Conservation (phyloP, 768 basidiomycete species). For the Lepiota venenata region DNA sequence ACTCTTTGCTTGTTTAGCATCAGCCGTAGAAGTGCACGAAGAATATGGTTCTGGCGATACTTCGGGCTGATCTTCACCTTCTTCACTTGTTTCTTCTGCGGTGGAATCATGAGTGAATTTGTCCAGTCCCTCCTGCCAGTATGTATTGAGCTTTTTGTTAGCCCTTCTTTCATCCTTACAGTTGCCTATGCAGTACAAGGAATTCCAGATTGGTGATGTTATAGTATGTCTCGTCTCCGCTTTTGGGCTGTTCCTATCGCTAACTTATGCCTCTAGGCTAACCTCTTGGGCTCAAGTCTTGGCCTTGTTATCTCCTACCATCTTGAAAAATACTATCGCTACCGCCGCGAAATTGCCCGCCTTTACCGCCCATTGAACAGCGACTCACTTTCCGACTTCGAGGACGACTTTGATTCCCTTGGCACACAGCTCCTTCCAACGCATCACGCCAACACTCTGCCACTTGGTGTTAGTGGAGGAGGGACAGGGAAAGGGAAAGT, state of each 20-base stretch:
- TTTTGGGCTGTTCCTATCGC: slow-evolving; percentile 7
- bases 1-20: not conserved
- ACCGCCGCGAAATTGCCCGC: slow-evolving; percentile 76
- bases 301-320: slow-evolving; percentile 67
- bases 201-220: slow-evolving; percentile 72
- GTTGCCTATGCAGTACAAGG: slow-evolving; percentile 48
- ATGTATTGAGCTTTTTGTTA: slow-evolving; percentile 18
- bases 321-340: slow-evolving; percentile 73
- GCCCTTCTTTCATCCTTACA: not conserved
- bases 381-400: slow-evolving; percentile 48
- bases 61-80: slow-evolving; percentile 64
- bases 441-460: not conserved
- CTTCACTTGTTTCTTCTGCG: slow-evolving; percentile 73
- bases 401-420: slow-evolving; percentile 35
- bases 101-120: slow-evolving; percentile 78
- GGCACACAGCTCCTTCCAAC: slow-evolving; percentile 12
- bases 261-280: slow-evolving; percentile 51
- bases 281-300: slow-evolving; percentile 66
- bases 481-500: not conserved
- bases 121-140: slow-evolving; percentile 78
- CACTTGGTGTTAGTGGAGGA: not conserved
- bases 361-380: slow-evolving; percentile 71
- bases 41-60: slow-evolving; percentile 88
- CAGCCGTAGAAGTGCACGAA: slow-evolving; percentile 57
- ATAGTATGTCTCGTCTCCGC: slow-evolving; percentile 37